Evolutionary conservation across 345 rosid species (phyloP), one percentile per base, ranked within the genome.

Genomic region (Aquilaria malaccensis): DNA sequence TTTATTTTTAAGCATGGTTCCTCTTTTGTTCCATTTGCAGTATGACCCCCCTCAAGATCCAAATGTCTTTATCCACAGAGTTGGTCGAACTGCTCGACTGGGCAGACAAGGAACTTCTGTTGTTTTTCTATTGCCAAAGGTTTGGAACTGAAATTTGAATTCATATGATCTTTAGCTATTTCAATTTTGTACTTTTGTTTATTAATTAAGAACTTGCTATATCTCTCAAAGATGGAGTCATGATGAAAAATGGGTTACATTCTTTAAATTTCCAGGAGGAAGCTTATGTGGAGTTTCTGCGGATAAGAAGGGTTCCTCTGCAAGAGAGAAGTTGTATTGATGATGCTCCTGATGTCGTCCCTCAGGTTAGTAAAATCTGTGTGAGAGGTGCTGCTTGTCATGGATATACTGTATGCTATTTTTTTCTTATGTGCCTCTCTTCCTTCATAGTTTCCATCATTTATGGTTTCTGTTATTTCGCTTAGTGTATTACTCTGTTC

Each of bases 11-110:
- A n/a, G 14, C 45, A 22, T 30, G 60, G 41, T 58, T 57, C 13
- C 55, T 50, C 66, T 62, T 65, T 50, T 66, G 47, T 50, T 72
- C 48, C 59, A 48, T 60, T 50, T 71, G 78, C 84, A 90, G 95
- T 90, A 81, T 74, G 97, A 94, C 64, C 96, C 97, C 49, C 96
- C 96, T 33, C 96, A 94, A 72, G 93, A 90, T 80, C 93, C 96
- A 51, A 85, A 81, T 74, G 89, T 88, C 68, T 94, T 94, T 77
- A 51, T 82, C 70, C 99, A 94, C 67, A 82, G 99, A 62, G 97
- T 85, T 9, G 99, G 97, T 12, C 81, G 95, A 76, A 85, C 95
- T 76, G 99, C 97, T 76, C 80, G 95, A 50, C 58, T 90, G 78
- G 96, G 97, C 61, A 81, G 83, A 75, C 79, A 88, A 77, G 97